Evolutionary conservation across 139 green algal genomes (phyloP), one percentile per base, ranked within the genome.

Genomic region (Auxenochlorella protothecoides): DNA sequence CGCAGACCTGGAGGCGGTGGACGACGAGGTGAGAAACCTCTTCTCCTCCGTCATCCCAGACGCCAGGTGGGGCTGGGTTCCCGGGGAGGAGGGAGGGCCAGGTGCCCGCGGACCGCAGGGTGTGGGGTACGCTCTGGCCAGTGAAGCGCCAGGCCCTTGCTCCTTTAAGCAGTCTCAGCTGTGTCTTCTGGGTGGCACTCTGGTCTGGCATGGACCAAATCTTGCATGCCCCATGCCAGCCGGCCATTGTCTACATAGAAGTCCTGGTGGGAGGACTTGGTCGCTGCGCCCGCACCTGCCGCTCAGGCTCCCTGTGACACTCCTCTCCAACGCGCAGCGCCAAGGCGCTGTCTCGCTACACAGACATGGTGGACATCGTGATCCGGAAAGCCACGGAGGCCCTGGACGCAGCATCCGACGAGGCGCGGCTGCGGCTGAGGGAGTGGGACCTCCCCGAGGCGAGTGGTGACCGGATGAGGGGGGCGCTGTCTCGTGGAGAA

Each of bases 301-400:
- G 44, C 70, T 67, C 16, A 52, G 13, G 10, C 60, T n/a, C 53
- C 4, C 62, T 55, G 11, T 53, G 5, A 52, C 59, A n/a, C 55
- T 8, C 52, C 65, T 13, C 59, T 71, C 10, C 65, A 12, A 62
- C 13, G 5, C 61, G 64, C 86, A 92, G 84, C 69, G 85, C 89
- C 71, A 91, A 89, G 74, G 84, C 86, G 3, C 78, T 96, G 55
- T 85, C 70, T 79, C 86, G 83, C 64, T 97, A 97, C 84, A 92
- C 83, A 5, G 87, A 97, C 65, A 86, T 93, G 83, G 89, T 97
- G 55, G 93, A 98, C 74, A 73, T 55, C 15, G 15, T 95, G 27
- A 84, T 91, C 64, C 78, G 92, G 9, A 68, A 79, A 52, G 83
- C 86, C 78, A 72, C 86, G 7, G 75, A 85, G 54, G 53, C 62